Evolutionary conservation across 805 yeast species (phyloP).

Genomic region (Kazachstania kunashirensis): DNA sequence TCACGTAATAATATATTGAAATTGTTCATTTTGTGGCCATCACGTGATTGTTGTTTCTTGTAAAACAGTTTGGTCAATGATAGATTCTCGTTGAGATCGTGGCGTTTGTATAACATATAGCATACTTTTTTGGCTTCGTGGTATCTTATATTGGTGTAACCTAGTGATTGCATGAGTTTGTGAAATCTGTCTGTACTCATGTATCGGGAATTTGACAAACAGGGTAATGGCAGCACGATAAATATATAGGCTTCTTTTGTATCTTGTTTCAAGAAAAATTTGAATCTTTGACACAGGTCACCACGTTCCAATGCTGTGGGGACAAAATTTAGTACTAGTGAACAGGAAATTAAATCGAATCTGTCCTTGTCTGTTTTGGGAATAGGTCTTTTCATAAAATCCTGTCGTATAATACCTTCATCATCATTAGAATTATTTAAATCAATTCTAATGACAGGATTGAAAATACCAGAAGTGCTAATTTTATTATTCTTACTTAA

Average conservation of each 20-base stretch:
- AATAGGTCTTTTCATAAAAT: conserved; percentile 68
- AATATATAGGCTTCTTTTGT: conserved; percentile 36
- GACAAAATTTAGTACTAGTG: conserved; percentile 82
- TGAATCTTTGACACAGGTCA: conserved; percentile 57
- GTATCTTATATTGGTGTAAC: conserved; percentile 39
- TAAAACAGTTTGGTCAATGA: conserved; percentile 3
- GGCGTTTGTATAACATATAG: conserved; percentile 49
- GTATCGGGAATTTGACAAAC: conserved; percentile 75
- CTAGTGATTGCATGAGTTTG: conserved; percentile 47
- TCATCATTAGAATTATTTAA: conserved; percentile 58
- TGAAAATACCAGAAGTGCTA: conserved; percentile 47
- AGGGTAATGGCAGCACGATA: conserved; percentile 81
- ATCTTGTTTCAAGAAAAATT: conserved; percentile 41
- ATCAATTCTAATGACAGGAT: conserved; percentile 56
- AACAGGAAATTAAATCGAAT: conserved; percentile 67
- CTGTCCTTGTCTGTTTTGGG: conserved; percentile 39
- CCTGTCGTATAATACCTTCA: conserved; percentile 62
- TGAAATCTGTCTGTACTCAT: conserved; percentile 38
- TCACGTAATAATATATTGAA: conserved; percentile 42
- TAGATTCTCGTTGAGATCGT: not conserved
- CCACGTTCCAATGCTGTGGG: conserved; percentile 66
- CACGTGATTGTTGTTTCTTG: conserved; percentile 35
- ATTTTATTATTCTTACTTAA: conserved; percentile 59
- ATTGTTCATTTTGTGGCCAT: conserved; percentile 58
- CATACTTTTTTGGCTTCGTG: conserved; percentile 63